Evolutionary conservation across 2,329 filamentous ascomycete species (phyloP).

Genomic region (Aureobasidium leucospermi): DNA sequence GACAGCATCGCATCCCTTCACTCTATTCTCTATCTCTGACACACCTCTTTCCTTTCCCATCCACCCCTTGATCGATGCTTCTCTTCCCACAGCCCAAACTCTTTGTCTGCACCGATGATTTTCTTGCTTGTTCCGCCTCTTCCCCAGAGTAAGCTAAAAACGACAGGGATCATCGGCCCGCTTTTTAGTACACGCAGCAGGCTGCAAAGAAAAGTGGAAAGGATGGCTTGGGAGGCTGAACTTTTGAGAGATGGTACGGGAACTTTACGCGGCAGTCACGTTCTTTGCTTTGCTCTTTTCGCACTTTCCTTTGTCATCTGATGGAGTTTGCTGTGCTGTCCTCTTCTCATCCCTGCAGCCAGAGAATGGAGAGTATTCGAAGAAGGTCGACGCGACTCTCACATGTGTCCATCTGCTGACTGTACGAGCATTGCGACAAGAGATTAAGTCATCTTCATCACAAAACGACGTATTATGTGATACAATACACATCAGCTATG

Average conservation of each 20-base stretch:
- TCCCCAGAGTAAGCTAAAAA: constrained; percentile 12
- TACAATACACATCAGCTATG: constrained; percentile 8
- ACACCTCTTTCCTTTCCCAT: constrained; percentile 7
- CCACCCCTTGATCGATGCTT: constrained; percentile 10
- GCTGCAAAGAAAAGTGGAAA: not conserved
- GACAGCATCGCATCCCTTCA: not conserved
- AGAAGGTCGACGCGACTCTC: not conserved
- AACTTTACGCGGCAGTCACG: constrained; percentile 12
- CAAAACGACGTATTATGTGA: constrained; percentile 2
- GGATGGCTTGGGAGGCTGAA: constrained; percentile 7
- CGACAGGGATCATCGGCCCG: constrained; percentile 9
- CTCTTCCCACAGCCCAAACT: not conserved
- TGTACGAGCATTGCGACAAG: not conserved
- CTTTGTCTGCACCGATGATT: constrained; percentile 2
- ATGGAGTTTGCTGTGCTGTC: not conserved
- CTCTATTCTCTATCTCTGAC: not conserved
- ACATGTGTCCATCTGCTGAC: not conserved
- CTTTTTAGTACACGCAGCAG: constrained; percentile 8
- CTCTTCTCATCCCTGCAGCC: not conserved
- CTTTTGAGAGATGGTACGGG: not conserved
- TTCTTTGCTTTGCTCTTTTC: not conserved
- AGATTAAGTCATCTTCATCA: not conserved
- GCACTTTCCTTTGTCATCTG: not conserved
- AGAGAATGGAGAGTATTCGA: not conserved
- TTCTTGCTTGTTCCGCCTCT: constrained; percentile 12